Base-by-base conservation (phyloP, 83 land plant genomes). In the Picea mariana region DNA sequence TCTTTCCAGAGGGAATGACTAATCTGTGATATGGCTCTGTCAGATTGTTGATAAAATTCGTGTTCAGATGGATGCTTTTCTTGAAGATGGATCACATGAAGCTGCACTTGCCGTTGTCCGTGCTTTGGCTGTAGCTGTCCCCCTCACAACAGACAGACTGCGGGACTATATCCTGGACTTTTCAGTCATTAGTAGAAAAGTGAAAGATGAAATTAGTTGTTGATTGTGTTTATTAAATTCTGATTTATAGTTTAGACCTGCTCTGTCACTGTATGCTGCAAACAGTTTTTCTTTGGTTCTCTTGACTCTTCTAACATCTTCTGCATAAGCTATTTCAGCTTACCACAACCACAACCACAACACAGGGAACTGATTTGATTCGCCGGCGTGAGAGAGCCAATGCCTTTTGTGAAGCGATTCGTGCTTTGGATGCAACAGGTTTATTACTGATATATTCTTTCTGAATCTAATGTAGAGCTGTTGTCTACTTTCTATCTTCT, bases 21-120 rank as follows among this genome's bases (percentile, higher is more conserved):
- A 73, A 73, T 42, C 17, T 44, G 49, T 73, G 40, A 44, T 7
- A 73, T 73, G 3, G 17, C 60, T 82, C 6, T 71, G 42, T 77
- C 86, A 97, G 99, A 97, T 97, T 81, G 92, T 89, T 67, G 99
- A 97, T 69, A 97, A 97, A 82, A 91, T 97, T 67, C 91, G 93
- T 27, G 86, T 97, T 67, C 99, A 97, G 81, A 97, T 97, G 99
- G 99, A 97, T 91, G 93, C 96, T 24, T 97, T 97, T 88, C 86
- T 97, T n/a, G 99, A 97, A 83, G 99, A 97, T 88, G 96, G 99
- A 82, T 93, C 98, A 16, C 93, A 95, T 89, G 99, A 95, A 85
- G 97, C 96, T 24, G 91, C 92, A 42, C 78, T 93, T 68, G 92
- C 96, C 81, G 99, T 97, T 76, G 85, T 97, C 62, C 95, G 95